Evolutionary conservation across 257 asterid species (phyloP), one percentile per base, ranked within the genome.

Genomic region (Orobanche coerulescens): DNA sequence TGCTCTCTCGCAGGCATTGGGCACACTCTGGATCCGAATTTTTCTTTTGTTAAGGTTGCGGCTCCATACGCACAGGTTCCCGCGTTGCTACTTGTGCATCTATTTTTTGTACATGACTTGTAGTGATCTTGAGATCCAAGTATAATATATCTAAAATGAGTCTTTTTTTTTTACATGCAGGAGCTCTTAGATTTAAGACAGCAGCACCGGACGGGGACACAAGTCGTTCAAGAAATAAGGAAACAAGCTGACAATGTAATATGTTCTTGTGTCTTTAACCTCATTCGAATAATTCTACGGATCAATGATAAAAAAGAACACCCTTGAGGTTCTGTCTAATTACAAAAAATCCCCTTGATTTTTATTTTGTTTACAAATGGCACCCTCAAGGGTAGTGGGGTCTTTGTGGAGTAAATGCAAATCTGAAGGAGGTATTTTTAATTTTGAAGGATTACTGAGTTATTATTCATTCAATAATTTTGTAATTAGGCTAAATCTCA

Each of bases 11-110:
- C 69, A 89, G 97, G 97, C 24, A 82, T 89, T 5, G 95, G 97
- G 65, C 82, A 84, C 72, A 76, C 64, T 13, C 76, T 86, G 75
- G 95, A 89, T 69, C 94, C 97, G 5, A 63, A 86, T 46, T 89
- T 86, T 74, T 86, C 97, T 18, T 89, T 89, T 30, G 70, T 85
- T 1, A 84, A 86, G 79, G 84, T 89, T 71, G 97, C 94, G 42
- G 94, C 95, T 16, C 97, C 97, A 26, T 89, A 79, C 67, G 95
- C 95, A 23, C 95, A 88, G 90, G 96, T 87, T 66, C 51, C 18
- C 11, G 53, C 33, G 40, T 70, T 37, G 40, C 67, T 37, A 48
- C 43, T 42, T 2, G 14, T 56, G 24, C 50, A 24, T 5, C 54
- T 60, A 16, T 11, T 68, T 33, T n/a, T n/a, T n/a, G n/a, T n/a